Percentiles rank a stretch among this genome's conserved stretches.
Evolutionary conservation across 805 yeast genomes (phyloP).

Genomic region (Priceomyces melissophilus): DNA sequence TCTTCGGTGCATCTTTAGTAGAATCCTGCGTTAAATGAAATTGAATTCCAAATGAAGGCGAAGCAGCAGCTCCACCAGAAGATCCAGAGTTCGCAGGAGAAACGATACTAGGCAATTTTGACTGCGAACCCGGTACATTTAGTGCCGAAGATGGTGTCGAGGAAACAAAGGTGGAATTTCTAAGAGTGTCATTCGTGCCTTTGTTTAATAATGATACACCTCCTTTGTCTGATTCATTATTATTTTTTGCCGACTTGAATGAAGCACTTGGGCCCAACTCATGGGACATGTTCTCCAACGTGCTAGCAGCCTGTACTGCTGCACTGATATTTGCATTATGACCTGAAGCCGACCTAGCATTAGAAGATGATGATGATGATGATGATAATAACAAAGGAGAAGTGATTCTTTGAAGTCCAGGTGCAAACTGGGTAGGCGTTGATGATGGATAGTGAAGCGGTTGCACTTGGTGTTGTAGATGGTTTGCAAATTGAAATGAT

Average conservation of each 20-base stretch:
- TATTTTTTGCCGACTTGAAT: constrained; percentile 22
- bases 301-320: constrained; percentile 41
- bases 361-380: constrained; percentile 38
- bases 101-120: constrained; percentile 34
- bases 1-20: neutral
- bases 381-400: constrained; percentile 62
- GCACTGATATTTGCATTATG: constrained; percentile 7
- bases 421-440: constrained; percentile 69
- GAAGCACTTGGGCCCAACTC: constrained; percentile 44
- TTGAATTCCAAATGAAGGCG: constrained; percentile 49
- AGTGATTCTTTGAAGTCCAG: constrained; percentile 59
- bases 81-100: constrained; percentile 6
- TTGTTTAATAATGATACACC: constrained; percentile 36
- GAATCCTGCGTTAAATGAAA: constrained; percentile 19
- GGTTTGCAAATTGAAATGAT: constrained; percentile 16
- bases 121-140: constrained; percentile 23
- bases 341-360: constrained; percentile 25
- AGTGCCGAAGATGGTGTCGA: constrained; percentile 40
- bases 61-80: constrained; percentile 19
- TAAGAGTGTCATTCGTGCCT: constrained; percentile 15
- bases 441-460: constrained; percentile 65
- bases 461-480: constrained; percentile 37
- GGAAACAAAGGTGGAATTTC: constrained; percentile 16
- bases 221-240: constrained; percentile 8
- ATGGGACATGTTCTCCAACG: constrained; percentile 42